These are phyloP conservation scores for Globisporangium carolinianum DNA, from an alignment of 352 stramenopile genomes.

Conservation along the genomic window DNA sequence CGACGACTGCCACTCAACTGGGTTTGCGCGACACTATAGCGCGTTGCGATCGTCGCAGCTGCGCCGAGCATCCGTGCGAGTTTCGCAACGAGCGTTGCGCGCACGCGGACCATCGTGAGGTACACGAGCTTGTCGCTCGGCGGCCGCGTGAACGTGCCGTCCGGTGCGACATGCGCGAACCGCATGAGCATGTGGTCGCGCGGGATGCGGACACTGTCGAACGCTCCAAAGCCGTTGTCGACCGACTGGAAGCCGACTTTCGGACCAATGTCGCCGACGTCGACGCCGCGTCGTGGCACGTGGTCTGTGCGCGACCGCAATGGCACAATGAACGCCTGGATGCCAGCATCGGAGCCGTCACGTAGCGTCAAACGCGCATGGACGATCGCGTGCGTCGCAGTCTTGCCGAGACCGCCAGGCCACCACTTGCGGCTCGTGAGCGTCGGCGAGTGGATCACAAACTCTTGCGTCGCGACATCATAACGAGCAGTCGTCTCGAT, in stretches of 20 bases:
- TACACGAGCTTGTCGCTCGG: slow-evolving; percentile 69
- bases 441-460: slow-evolving; percentile 92
- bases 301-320: slow-evolving; percentile 79
- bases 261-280: slow-evolving; percentile 88
- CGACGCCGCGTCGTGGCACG: slow-evolving; percentile 76
- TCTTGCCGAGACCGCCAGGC: slow-evolving; percentile 89
- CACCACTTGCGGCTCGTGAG: slow-evolving; percentile 95
- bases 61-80: slow-evolving; percentile 62
- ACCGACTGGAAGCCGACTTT: slow-evolving; percentile 90
- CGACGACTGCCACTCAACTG: slow-evolving; percentile 44
- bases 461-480: slow-evolving; percentile 85
- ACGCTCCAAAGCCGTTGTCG: slow-evolving; percentile 89
- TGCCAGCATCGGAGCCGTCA: slow-evolving; percentile 56
- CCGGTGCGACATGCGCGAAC: slow-evolving; percentile 35
- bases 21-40: slow-evolving; percentile 90
- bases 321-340: slow-evolving; percentile 93
- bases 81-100: slow-evolving; percentile 57
- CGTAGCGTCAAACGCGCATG: slow-evolving; percentile 78
- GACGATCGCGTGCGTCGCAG: slow-evolving; percentile 89
- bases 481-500: slow-evolving; percentile 92
- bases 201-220: slow-evolving; percentile 86
- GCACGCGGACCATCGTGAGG: slow-evolving; percentile 78
- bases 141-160: slow-evolving; percentile 53
- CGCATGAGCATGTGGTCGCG: slow-evolving; percentile 54
- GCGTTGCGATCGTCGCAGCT: slow-evolving; percentile 89